Percentiles rank a stretch among this genome's conserved stretches.
Conservation (phyloP, 2,329 filamentous ascomycete species). For the Xenoacremonium recifei region DNA sequence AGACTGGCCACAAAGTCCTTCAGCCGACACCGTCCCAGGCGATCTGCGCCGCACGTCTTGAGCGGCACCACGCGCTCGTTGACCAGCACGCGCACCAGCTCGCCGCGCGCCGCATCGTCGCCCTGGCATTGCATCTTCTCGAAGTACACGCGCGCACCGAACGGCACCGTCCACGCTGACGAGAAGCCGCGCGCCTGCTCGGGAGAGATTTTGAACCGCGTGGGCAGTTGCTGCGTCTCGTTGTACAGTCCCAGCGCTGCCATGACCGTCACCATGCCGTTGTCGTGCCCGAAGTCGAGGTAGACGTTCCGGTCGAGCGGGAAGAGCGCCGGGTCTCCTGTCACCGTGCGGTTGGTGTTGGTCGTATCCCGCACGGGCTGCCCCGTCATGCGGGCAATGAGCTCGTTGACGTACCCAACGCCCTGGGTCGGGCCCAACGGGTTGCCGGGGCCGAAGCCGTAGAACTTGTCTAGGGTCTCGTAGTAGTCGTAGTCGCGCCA, state of each 20-base stretch:
- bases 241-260: slow-evolving; percentile 79
- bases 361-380: slow-evolving; percentile 70
- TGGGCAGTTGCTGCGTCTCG: slow-evolving; percentile 52
- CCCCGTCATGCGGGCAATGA: slow-evolving; percentile 75
- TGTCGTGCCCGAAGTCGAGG: slow-evolving; percentile 91
- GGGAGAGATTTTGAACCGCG: slow-evolving; percentile 48
- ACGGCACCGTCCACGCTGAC: slow-evolving; percentile 77
- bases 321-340: slow-evolving; percentile 66
- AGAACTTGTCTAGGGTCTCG: slow-evolving; percentile 79
- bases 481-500: slow-evolving; percentile 82
- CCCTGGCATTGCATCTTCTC: slow-evolving; percentile 76
- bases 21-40: slow-evolving; percentile 71
- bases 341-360: slow-evolving; percentile 74
- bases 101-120: slow-evolving; percentile 44
- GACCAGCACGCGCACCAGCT: slow-evolving; percentile 75
- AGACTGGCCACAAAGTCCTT: slow-evolving; percentile 71
- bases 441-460: slow-evolving; percentile 75
- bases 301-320: slow-evolving; percentile 70
- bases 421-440: slow-evolving; percentile 80
- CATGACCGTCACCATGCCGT: slow-evolving; percentile 76
- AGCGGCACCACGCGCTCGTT: slow-evolving; percentile 81
- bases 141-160: slow-evolving; percentile 77
- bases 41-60: slow-evolving; percentile 67
- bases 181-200: slow-evolving; percentile 65
- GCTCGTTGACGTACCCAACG: slow-evolving; percentile 83